Conservation (phyloP, 495 filamentous ascomycete species). For the Tetracladium setigerum region DNA sequence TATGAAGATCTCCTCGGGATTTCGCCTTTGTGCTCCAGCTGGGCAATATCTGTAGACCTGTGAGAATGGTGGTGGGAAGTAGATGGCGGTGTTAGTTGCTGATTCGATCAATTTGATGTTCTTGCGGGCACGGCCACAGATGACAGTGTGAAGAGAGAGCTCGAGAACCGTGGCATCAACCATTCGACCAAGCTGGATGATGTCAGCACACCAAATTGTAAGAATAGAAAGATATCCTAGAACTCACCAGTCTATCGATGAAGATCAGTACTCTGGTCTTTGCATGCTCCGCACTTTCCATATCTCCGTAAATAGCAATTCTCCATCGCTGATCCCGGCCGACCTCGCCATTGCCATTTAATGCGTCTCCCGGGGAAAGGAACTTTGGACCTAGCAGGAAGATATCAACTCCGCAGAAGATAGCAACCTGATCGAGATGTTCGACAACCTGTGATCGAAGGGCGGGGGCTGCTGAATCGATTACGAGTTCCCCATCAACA, state of each 20-base stretch:
- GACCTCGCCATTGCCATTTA: constrained; percentile 55
- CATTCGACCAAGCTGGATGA: constrained; percentile 67
- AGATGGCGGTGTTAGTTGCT: constrained; percentile 87
- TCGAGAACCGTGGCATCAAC: constrained; percentile 80
- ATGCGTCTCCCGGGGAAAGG: constrained; percentile 42
- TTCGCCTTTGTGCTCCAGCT: constrained; percentile 64
- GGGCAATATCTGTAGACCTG: constrained; percentile 83
- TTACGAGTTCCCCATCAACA: constrained; percentile 80
- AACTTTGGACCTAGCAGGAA: constrained; percentile 85
- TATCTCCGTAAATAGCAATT: constrained; percentile 89
- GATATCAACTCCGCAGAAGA: constrained; percentile 88
- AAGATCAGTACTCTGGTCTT: constrained; percentile 94
- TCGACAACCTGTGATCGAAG: constrained; percentile 59
- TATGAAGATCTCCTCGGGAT: constrained; percentile 86
- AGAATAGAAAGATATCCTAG: background rate
- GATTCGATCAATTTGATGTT: constrained; percentile 97
- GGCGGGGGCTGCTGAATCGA: constrained; percentile 63
- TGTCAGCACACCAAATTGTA: constrained; percentile 6
- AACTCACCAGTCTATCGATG: constrained; percentile 89
- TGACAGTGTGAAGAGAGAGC: constrained; percentile 75
- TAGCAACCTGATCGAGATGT: constrained; percentile 75
- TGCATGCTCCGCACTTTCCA: constrained; percentile 91
- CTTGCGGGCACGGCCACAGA: constrained; percentile 86
- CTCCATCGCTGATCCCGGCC: constrained; percentile 75
- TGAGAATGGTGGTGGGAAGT: constrained; percentile 92